phyloP scores from a whole-genome alignment of 2,329 filamentous ascomycete species.

The Pestalotiopsis sp. region DNA sequence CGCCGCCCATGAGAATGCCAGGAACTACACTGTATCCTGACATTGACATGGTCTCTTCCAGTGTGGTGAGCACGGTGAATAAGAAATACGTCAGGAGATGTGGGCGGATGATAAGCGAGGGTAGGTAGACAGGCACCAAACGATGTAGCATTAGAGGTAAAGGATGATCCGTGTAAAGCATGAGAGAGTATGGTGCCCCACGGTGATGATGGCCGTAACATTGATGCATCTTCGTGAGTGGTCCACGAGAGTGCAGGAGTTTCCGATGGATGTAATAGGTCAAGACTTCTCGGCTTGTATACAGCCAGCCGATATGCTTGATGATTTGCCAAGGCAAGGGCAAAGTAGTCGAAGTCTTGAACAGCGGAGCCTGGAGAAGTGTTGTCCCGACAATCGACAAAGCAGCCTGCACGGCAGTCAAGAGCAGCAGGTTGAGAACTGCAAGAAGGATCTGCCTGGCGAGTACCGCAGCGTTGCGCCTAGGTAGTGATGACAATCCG shows the following conservation, averaged over 20 bases:
- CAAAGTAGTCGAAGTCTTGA: conserved; percentile 50
- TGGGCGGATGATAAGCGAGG: conserved; percentile 65
- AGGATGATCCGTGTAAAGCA: conserved; percentile 71
- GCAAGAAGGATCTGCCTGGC: conserved; percentile 42
- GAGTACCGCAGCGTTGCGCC: conserved; percentile 40
- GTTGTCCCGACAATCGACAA: conserved; percentile 39
- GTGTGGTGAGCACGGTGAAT: conserved; percentile 62
- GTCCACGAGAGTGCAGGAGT: conserved; percentile 59
- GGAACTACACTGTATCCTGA: conserved; percentile 67
- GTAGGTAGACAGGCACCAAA: conserved; percentile 67
- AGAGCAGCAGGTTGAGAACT: conserved; percentile 46
- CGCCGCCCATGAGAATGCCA: conserved; percentile 55
- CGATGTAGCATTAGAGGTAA: conserved; percentile 63
- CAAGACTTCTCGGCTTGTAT: conserved; percentile 56
- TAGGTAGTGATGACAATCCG: conserved; percentile 53
- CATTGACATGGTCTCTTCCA: conserved; percentile 68
- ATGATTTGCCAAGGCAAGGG: conserved; percentile 57
- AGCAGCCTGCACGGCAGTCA: conserved; percentile 45
- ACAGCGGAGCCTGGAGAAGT: conserved; percentile 41
- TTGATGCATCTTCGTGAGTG: conserved; percentile 44
- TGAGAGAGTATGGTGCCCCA: conserved; percentile 63
- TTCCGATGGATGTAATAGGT: conserved; percentile 77
- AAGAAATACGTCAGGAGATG: conserved; percentile 75
- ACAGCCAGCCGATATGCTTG: conserved; percentile 49
- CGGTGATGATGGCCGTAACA: conserved; percentile 53